phyloP scores from a whole-genome alignment of 345 rosid species.

The Erysimum cheiranthoides region DNA sequence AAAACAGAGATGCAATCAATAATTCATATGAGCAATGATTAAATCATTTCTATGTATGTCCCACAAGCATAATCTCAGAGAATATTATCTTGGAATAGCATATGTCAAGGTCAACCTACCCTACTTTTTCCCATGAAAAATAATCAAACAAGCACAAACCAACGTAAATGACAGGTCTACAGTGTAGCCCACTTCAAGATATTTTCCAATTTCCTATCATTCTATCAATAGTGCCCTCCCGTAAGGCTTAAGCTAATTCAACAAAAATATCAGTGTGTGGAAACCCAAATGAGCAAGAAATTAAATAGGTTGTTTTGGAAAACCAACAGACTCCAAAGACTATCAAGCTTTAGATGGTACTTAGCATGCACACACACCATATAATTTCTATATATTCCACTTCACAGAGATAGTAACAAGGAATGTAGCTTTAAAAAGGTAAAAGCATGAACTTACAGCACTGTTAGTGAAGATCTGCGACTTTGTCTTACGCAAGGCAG shows the following conservation, averaged over 20 bases:
- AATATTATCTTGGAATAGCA: not conserved
- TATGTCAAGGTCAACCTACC: conserved; percentile 17
- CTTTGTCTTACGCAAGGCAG: conserved; percentile 80
- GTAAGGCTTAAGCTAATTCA: conserved; percentile 6
- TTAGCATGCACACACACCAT: not conserved
- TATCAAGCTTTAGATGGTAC: not conserved
- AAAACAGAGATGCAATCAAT: not conserved
- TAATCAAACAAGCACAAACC: conserved; percentile 26
- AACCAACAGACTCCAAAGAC: not conserved
- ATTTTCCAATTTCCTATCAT: not conserved
- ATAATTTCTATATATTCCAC: not conserved
- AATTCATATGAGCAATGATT: not conserved
- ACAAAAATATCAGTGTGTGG: not conserved
- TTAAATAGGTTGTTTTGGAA: not conserved
- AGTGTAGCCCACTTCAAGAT: not conserved
- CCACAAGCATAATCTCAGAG: conserved; percentile 19
- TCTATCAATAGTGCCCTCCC: not conserved
- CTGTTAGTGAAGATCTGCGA: conserved; percentile 91
- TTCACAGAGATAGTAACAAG: conserved; percentile 9
- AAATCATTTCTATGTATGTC: not conserved
- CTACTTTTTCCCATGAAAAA: not conserved
- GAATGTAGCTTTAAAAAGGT: not conserved
- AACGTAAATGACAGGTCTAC: conserved; percentile 18
- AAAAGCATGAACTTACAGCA: conserved; percentile 61
- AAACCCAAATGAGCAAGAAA: not conserved